Conservation (phyloP, 2,329 filamentous ascomycete species). For the Arthrobotrys pseudoclavata region DNA sequence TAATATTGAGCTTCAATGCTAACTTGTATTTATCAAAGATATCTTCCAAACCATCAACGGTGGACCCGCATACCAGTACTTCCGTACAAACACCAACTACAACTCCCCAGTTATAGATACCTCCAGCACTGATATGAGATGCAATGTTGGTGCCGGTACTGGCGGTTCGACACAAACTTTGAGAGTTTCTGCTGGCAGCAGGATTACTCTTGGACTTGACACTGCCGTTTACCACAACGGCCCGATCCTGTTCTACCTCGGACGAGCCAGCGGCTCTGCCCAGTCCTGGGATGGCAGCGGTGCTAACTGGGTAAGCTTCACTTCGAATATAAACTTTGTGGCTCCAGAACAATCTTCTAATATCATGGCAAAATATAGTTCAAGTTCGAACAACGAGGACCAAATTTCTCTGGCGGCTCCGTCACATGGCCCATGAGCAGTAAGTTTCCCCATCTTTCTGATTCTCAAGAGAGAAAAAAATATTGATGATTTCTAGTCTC, state of each 20-base stretch:
- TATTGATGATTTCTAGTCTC: conserved; percentile 24
- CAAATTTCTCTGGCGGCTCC: conserved; percentile 31
- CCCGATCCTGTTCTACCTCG: conserved; percentile 66
- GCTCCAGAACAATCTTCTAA: not conserved
- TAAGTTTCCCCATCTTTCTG: conserved; percentile 2
- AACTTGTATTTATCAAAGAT: conserved; percentile 25
- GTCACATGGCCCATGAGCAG: conserved; percentile 41
- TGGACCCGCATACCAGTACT: conserved; percentile 64
- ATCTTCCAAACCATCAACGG: conserved; percentile 54
- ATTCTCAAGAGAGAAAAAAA: not conserved
- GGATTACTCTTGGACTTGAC: conserved; percentile 65
- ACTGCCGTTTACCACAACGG: conserved; percentile 65
- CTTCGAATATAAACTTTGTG: conserved; percentile 9
- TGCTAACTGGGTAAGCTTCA: conserved; percentile 62
- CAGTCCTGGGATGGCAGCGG: conserved; percentile 64
- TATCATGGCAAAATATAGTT: conserved; percentile 13
- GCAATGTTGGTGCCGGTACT: conserved; percentile 50
- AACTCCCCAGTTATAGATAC: conserved; percentile 55
- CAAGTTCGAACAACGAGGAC: conserved; percentile 56
- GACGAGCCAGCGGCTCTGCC: conserved; percentile 64
- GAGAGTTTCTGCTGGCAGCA: conserved; percentile 60
- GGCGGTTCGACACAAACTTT: conserved; percentile 64
- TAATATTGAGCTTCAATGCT: not conserved
- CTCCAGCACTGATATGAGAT: conserved; percentile 51
- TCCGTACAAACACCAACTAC: conserved; percentile 69